Base-by-base conservation (phyloP, 192 early-diverging fungal genomes). In the Oehlia diaphana region DNA sequence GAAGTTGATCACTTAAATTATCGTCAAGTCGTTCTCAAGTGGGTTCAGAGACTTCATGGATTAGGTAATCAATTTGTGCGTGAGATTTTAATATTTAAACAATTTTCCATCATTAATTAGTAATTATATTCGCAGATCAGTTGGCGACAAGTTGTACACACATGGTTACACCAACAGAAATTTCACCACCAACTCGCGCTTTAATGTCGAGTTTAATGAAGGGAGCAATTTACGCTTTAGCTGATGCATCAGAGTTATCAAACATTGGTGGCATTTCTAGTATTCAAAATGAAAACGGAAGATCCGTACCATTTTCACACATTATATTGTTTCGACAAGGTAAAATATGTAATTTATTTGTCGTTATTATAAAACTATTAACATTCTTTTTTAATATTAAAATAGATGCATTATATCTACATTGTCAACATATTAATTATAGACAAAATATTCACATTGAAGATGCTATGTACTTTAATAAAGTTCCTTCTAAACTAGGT, bases 1-100 rank as follows among this genome's bases (percentile, higher is more conserved):
- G 77, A 79, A 61, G 3, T 12, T 53, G 58, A 31, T 33, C 58
- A 62, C 53, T 63, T 79, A 26, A 62, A 53, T 69, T 31, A 79
- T 26, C 77, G 77, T 37, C 49, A 71, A 63, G 72, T 35, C 21
- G 53, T 71, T 21, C 58, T 79, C 12, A 79, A 71, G 71, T 79
- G 77, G 77, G 5, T 39, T 42, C 39, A 35, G 19, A 79, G 71
- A 10, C 42, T 49, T 39, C 44, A 79, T 26, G 68, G 39, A 65
- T 66, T 77, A 77, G 75, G 75, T 77, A 26, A 73, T n/a, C 23
- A 70, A 70, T 44, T 69, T 71, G 26, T 70, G 9, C 23, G 16
- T 13, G 12, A 2, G 23, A 50, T 75, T 14, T 50, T 74, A 28
- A 74, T 58, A 39, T 62, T 3, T 5, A 50, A 10, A 3, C 33